A percentile compares a stretch with the other conserved stretches of the same genome.
phyloP scores from a whole-genome alignment of 1,284 basidiomycete genomes.

The Pisolithus thermaeus region DNA sequence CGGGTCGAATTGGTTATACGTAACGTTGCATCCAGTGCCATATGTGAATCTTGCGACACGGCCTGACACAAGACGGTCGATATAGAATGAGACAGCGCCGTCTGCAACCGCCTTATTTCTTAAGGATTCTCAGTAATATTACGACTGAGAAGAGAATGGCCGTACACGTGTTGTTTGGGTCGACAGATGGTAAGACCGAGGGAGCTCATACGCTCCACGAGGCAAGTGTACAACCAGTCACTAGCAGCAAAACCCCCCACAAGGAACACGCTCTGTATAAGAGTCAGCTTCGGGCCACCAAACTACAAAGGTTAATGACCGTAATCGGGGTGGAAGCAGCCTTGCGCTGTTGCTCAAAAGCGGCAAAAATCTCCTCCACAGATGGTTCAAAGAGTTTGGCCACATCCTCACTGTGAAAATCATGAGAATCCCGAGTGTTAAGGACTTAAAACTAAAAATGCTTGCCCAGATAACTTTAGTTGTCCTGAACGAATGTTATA shows the following conservation, averaged over 20 bases:
- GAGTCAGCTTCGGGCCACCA: background rate
- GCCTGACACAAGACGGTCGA: constrained; percentile 42
- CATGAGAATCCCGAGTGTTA: constrained; percentile 3
- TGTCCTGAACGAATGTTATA: constrained; percentile 40
- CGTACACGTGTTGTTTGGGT: constrained; percentile 33
- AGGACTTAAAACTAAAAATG: background rate
- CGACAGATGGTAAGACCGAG: constrained; percentile 26
- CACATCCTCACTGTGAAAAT: constrained; percentile 29
- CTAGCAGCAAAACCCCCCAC: constrained; percentile 46
- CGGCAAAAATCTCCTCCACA: constrained; percentile 32
- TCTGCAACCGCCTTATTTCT: constrained; percentile 53
- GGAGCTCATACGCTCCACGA: constrained; percentile 26
- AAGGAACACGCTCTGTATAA: constrained; percentile 26
- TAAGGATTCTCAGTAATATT: constrained; percentile 18
- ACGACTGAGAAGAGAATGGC: background rate
- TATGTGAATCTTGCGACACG: constrained; percentile 40
- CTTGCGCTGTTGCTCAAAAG: constrained; percentile 29
- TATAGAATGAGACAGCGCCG: constrained; percentile 45
- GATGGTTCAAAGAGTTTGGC: constrained; percentile 41
- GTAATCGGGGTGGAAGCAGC: constrained; percentile 25
- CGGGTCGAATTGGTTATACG: constrained; percentile 27
- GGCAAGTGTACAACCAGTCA: constrained; percentile 36
- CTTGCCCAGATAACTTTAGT: constrained; percentile 37
- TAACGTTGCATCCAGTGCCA: constrained; percentile 26
- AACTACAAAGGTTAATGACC: constrained; percentile 16